Conservation (phyloP, 2,329 filamentous ascomycete genomes). For the Lachnellula cervina region DNA sequence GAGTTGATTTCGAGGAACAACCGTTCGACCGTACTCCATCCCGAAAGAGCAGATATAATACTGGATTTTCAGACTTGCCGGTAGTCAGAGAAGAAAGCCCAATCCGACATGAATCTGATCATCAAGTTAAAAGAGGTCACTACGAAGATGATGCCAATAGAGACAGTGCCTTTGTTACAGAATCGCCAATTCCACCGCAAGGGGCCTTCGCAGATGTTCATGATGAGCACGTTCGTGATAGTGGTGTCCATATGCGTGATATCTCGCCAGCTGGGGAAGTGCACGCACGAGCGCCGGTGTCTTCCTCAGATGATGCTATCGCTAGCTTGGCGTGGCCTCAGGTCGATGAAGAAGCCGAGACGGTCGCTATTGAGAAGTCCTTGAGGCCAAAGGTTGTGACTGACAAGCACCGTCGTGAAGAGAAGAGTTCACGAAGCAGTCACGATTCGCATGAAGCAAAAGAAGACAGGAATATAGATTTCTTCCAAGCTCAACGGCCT, state of each 20-base stretch:
- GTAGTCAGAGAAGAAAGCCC: slow-evolving; percentile 26
- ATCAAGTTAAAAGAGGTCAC: slow-evolving; percentile 4
- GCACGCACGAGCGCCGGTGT: slow-evolving; percentile 20
- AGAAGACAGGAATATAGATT: slow-evolving; percentile 14
- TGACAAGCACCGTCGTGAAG: slow-evolving; percentile 12
- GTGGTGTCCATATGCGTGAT: slow-evolving; percentile 52
- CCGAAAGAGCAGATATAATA: slow-evolving; percentile 14
- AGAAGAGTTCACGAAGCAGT: slow-evolving; percentile 7
- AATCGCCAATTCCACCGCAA: slow-evolving; percentile 40
- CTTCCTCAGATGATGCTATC: slow-evolving; percentile 32
- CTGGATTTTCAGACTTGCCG: slow-evolving; percentile 24
- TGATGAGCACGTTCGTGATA: slow-evolving; percentile 39
- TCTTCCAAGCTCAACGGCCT: slow-evolving; percentile 12
- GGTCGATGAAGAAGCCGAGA: slow-evolving; percentile 43
- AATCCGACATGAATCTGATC: slow-evolving; percentile 13
- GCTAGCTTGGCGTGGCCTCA: slow-evolving; percentile 35
- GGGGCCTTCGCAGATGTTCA: slow-evolving; percentile 21
- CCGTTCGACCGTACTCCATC: slow-evolving; percentile 10
- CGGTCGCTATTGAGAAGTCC: slow-evolving; percentile 36
- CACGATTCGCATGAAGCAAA: slow-evolving; percentile 12
- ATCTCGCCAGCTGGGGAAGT: slow-evolving; percentile 30
- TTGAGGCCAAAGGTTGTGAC: slow-evolving; percentile 18
- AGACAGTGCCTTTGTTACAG: slow-evolving; percentile 46
- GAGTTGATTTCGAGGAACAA: slow-evolving; percentile 1
- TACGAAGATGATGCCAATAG: slow-evolving; percentile 33